Evolutionary conservation across 768 basidiomycete species (phyloP).

Genomic region (Boletus rubropictus): DNA sequence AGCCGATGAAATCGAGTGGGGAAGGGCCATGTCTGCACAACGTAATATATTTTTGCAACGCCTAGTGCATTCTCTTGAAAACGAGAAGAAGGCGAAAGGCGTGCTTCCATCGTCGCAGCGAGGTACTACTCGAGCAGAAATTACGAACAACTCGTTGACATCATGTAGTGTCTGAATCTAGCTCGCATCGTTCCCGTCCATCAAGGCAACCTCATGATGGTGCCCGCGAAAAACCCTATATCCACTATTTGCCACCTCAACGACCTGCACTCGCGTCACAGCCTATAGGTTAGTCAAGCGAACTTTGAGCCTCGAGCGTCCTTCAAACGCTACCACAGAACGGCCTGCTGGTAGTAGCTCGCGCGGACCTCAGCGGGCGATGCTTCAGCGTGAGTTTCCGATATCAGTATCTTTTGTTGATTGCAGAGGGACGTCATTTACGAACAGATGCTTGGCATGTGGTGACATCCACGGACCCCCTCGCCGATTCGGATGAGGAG

Average conservation of each 20-base stretch:
- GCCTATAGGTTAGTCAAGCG: conserved; percentile 18
- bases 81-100: conserved; percentile 44
- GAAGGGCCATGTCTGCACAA: conserved; percentile 62
- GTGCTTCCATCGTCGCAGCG: conserved; percentile 29
- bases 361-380: conserved; percentile 34
- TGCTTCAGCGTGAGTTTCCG: conserved; percentile 39
- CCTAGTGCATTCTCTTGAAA: conserved; percentile 52
- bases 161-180: conserved; percentile 19
- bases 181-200: conserved; percentile 24
- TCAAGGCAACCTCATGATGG: conserved; percentile 21
- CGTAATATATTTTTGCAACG: conserved; percentile 68
- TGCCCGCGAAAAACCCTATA: conserved; percentile 30
- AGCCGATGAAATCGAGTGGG: conserved; percentile 72
- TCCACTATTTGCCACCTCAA: conserved; percentile 30
- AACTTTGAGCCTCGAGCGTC: neutral
- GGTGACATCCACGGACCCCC: conserved; percentile 55
- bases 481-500: conserved; percentile 72
- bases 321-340: conserved; percentile 16
- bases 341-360: conserved; percentile 7
- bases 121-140: conserved; percentile 11
- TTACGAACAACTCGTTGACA: conserved; percentile 10
- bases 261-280: conserved; percentile 16
- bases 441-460: conserved; percentile 68
- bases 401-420: neutral
- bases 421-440: neutral